Evolutionary conservation across 306 rosid genomes (phyloP).

Genomic region (Castanea crenata): DNA sequence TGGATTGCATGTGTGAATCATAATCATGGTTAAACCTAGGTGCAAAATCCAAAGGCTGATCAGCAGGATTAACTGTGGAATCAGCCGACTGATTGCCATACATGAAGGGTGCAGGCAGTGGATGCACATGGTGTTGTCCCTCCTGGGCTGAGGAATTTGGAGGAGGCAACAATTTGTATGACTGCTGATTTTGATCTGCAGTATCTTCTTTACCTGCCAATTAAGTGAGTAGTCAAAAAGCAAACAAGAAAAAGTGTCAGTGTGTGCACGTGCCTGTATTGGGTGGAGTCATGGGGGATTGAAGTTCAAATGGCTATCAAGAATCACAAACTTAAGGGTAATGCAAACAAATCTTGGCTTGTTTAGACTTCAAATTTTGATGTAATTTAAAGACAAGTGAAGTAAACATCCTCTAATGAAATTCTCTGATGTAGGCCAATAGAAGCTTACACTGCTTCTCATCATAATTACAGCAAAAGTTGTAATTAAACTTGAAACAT

Average conservation of each 20-base stretch:
- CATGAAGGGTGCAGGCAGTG: conserved; percentile 42
- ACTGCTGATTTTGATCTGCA: conserved; percentile 53
- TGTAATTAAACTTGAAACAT: neutral
- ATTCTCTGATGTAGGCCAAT: neutral
- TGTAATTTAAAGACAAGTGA: neutral
- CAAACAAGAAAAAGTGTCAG: conserved; percentile 12
- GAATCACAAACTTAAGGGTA: conserved; percentile 5
- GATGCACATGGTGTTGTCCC: conserved; percentile 54
- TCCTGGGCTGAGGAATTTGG: conserved; percentile 57
- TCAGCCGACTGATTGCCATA: conserved; percentile 50
- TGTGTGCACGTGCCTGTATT: neutral
- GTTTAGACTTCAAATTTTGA: neutral
- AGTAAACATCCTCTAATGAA: neutral
- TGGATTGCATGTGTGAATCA: conserved; percentile 51
- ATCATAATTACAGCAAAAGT: conserved; percentile 6
- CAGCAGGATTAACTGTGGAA: conserved; percentile 60
- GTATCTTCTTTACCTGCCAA: conserved; percentile 62
- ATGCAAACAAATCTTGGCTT: conserved; percentile 1
- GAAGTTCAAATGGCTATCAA: conserved; percentile 16
- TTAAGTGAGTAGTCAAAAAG: conserved; percentile 41
- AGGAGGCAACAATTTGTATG: conserved; percentile 43
- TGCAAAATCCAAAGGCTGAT: conserved; percentile 91
- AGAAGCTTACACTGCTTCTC: conserved; percentile 1
- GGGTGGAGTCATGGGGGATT: neutral
- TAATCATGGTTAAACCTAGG: conserved; percentile 64